A percentile compares a stretch with the other conserved stretches of the same genome.
These are phyloP conservation scores for Podospora sp. DNA, from an alignment of 495 filamentous ascomycete genomes.

Conservation along the genomic window DNA sequence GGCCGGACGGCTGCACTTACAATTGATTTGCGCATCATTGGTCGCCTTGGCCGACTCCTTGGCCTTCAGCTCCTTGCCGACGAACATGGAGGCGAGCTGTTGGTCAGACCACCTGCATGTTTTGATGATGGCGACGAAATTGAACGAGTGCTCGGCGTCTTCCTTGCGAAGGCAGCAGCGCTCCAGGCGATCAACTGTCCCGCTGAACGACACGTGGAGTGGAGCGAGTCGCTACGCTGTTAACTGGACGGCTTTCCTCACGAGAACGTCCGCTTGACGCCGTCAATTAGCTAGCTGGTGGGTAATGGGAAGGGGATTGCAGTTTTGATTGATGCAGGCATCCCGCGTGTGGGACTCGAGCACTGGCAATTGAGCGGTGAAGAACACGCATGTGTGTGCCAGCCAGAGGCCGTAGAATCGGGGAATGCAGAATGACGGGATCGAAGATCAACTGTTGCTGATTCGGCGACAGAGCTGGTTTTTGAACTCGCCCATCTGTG, in stretches of 20 bases:
- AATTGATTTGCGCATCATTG: background rate
- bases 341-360: background rate
- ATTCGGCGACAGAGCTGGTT: background rate
- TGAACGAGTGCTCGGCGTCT: background rate
- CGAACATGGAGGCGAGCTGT: background rate
- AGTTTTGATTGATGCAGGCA: background rate
- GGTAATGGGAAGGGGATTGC: background rate
- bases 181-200: background rate
- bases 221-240: constrained; percentile 2
- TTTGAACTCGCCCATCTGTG: background rate
- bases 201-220: constrained; percentile 16
- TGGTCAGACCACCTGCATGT: background rate
- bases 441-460: background rate
- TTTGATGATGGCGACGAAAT: constrained; percentile 1
- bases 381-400: background rate
- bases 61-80: background rate
- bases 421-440: background rate
- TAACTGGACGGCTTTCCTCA: background rate
- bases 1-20: no score
- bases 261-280: background rate
- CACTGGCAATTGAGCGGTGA: constrained; percentile 7
- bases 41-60: background rate
- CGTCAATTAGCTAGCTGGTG: background rate
- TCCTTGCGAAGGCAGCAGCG: background rate
- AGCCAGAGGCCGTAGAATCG: background rate